Evolutionary conservation across 2,329 filamentous ascomycete species (phyloP), one percentile per base, ranked within the genome.

Genomic region (Fusarium sp.): DNA sequence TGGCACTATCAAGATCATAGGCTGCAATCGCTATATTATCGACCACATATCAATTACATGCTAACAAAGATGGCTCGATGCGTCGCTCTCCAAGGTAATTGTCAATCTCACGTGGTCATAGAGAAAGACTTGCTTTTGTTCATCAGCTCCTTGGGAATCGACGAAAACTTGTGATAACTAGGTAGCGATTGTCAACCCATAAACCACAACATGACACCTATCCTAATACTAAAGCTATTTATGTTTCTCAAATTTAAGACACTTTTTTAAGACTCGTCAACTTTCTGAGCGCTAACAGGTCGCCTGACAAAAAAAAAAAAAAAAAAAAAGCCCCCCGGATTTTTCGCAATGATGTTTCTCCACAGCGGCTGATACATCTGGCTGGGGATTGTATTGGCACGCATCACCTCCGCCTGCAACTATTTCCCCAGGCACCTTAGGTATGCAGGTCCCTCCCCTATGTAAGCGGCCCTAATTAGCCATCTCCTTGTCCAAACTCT

Each of bases 321-420:
- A 26, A 26, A 26, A 26, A 4, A 26, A 26, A 26, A 5, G 14
- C 71, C 76, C 74, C 75, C 77, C 74, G 38, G 75, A 75, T 73
- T 78, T 70, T 72, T 30, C 14, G 35, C 59, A 66, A 44, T 55
- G 53, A 59, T 66, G 51, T 65, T 55, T 72, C 73, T 66, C 77
- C 77, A 79, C 75, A 76, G 64, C 70, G 74, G 77, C 72, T 76
- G 74, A 71, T 66, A 68, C 70, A 70, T 67, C 59, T 77, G 62
- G 56, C 66, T 72, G 66, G 69, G 70, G 57, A 42, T 44, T 38
- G 28, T 41, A 69, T 69, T 69, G 65, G 66, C 57, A 44, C 66
- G 74, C 75, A 72, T 74, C 66, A 66, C 55, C 64, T 67, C 66
- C 69, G 63, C 35, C 72, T 76, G 64, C 64, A 64, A 61, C 54